phyloP scores from a whole-genome alignment of 345 rosid genomes.

The Cochlearia excelsa region DNA sequence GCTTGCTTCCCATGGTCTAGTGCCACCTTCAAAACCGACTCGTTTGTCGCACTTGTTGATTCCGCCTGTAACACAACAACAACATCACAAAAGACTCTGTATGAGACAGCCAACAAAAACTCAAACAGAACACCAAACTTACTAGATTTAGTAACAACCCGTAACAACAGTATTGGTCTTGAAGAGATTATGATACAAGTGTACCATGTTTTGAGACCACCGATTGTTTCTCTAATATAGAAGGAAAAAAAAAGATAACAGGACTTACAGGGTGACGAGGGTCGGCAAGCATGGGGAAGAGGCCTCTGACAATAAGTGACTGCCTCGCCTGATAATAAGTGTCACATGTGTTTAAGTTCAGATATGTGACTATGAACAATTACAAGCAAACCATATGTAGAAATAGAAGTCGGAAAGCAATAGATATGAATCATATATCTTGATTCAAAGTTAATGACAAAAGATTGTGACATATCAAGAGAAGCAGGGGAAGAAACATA shows the following conservation, averaged over 20 bases:
- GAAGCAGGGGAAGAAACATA: conserved; percentile 17
- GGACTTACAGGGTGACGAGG: conserved; percentile 78
- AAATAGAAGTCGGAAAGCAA: not conserved
- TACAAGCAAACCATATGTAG: too few species aligned
- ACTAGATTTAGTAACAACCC: too few species aligned
- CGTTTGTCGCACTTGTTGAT: conserved; percentile 73
- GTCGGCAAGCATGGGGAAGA: conserved; percentile 92
- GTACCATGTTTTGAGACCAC: too few species aligned
- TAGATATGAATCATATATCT: conserved; percentile 4
- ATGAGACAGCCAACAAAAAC: too few species aligned
- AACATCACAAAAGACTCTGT: not conserved
- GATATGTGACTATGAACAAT: too few species aligned
- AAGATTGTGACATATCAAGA: not conserved
- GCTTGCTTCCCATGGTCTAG: conserved; percentile 76
- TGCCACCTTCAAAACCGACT: conserved; percentile 84
- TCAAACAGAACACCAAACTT: too few species aligned
- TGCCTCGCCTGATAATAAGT: conserved; percentile 65
- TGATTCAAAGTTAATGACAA: not conserved
- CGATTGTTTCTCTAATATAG: not conserved
- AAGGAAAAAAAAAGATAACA: not conserved
- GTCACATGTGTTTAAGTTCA: conserved; percentile 10
- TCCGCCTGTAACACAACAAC: conserved; percentile 50
- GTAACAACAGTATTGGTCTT: too few species aligned
- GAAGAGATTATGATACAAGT: too few species aligned
- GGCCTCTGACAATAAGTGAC: conserved; percentile 85